Evolutionary conservation across 495 filamentous ascomycete genomes (phyloP).

Genomic region (Aspergillus steynii): DNA sequence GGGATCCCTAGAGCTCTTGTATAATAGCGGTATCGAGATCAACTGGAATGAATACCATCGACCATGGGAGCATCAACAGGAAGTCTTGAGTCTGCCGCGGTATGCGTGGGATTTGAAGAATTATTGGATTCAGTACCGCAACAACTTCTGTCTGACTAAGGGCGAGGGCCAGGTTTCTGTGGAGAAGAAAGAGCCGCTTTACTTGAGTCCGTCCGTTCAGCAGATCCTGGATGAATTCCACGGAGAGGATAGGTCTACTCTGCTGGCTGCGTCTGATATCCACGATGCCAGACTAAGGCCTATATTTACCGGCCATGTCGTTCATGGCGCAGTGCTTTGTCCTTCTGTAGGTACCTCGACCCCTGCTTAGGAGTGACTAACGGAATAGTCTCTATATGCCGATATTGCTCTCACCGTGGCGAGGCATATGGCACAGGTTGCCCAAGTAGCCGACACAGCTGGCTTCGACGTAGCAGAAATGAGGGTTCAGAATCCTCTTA

Average conservation of each 20-base stretch:
- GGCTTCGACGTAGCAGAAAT: constrained; percentile 56
- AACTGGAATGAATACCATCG: constrained; percentile 61
- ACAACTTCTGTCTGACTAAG: constrained; percentile 24
- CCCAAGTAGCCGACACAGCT: not conserved
- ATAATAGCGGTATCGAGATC: constrained; percentile 57
- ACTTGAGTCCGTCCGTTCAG: not conserved
- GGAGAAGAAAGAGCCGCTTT: not conserved
- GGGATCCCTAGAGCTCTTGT: constrained; percentile 50
- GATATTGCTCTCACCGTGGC: constrained; percentile 15
- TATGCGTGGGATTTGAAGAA: constrained; percentile 30
- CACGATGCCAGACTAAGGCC: constrained; percentile 10
- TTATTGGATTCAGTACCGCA: constrained; percentile 35
- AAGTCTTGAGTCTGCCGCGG: constrained; percentile 2
- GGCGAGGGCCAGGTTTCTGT: not conserved
- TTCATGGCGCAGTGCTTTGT: constrained; percentile 6
- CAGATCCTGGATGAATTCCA: too few relatives aligned
- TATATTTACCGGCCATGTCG: constrained; percentile 26
- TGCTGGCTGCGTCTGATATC: constrained; percentile 22
- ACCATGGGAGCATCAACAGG: not conserved
- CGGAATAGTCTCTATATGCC: constrained; percentile 9
- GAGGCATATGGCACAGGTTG: not conserved
- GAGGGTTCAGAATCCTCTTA: constrained; percentile 61
- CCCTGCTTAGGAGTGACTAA: not conserved
- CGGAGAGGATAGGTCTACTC: too few relatives aligned
- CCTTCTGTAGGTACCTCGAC: constrained; percentile 28